These are phyloP conservation scores for Yamadazyma sp. DNA, from an alignment of 805 yeast genomes.

Conservation along the genomic window DNA sequence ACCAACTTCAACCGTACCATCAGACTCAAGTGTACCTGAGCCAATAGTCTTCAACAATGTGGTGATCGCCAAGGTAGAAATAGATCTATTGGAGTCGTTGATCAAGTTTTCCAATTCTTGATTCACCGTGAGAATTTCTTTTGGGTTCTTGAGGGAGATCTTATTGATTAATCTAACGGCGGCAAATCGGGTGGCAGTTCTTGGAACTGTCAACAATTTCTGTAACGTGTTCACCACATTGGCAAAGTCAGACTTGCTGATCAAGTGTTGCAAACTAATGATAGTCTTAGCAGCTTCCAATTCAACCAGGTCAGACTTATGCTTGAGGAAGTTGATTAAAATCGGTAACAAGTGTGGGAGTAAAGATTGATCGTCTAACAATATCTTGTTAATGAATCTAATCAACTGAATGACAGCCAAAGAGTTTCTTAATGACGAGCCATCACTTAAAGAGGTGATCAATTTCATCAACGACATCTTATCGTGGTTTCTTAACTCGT, in stretches of 20 bases:
- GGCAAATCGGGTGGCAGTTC: slow-evolving; percentile 87
- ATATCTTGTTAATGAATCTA: slow-evolving; percentile 72
- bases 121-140: slow-evolving; percentile 74
- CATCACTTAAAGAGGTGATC: slow-evolving; percentile 71
- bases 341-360: slow-evolving; percentile 59
- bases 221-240: slow-evolving; percentile 74
- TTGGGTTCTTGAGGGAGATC: slow-evolving; percentile 79
- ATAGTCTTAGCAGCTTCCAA: slow-evolving; percentile 87
- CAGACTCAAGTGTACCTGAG: slow-evolving; percentile 43
- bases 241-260: slow-evolving; percentile 64
- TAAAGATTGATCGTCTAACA: slow-evolving; percentile 69
- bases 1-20: slow-evolving; percentile 25
- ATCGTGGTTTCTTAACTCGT: slow-evolving; percentile 85
- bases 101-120: slow-evolving; percentile 83
- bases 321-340: slow-evolving; percentile 68
- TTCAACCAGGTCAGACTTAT: slow-evolving; percentile 85
- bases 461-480: slow-evolving; percentile 91
- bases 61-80: slow-evolving; percentile 96
- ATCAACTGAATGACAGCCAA: slow-evolving; percentile 84
- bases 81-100: slow-evolving; percentile 84
- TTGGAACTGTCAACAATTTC: slow-evolving; percentile 77
- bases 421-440: slow-evolving; percentile 67
- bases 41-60: slow-evolving; percentile 94
- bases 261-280: slow-evolving; percentile 50
- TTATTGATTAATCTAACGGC: slow-evolving; percentile 89